phyloP scores from a whole-genome alignment of 805 yeast genomes.

The Candida sphagnicola region DNA sequence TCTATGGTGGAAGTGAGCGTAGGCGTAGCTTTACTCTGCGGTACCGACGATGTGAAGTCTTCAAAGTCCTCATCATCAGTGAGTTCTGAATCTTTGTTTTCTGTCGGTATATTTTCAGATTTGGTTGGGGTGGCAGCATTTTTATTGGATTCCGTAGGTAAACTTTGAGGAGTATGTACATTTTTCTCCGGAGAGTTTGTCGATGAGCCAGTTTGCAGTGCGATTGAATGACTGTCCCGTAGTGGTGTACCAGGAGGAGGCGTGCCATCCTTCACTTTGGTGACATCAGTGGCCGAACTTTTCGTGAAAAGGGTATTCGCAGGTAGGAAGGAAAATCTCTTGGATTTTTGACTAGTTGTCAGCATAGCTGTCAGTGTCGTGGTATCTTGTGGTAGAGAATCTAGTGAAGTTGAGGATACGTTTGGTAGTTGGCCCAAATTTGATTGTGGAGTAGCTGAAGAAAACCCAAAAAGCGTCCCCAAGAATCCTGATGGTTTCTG shows the following conservation, averaged over 20 bases:
- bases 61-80: slow-evolving; percentile 17
- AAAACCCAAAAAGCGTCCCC: slow-evolving; percentile 28
- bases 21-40: no score
- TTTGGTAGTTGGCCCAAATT: slow-evolving; percentile 1
- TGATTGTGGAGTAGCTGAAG: slow-evolving; percentile 4
- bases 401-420: not conserved
- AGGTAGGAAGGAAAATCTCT: slow-evolving; percentile 20
- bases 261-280: not conserved
- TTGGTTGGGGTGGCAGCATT: no score
- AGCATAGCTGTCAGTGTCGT: slow-evolving; percentile 4
- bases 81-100: no score
- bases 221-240: no score
- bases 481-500: slow-evolving; percentile 15
- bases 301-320: slow-evolving; percentile 6
- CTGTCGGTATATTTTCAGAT: no score
- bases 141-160: no score
- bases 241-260: not conserved
- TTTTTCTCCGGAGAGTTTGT: no score
- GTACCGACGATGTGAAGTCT: slow-evolving; percentile 17
- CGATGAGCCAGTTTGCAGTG: no score
- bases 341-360: slow-evolving; percentile 5
- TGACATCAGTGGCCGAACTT: not conserved
- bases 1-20: no score
- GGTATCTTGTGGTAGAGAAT: not conserved
- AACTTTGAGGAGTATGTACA: no score